Evolutionary conservation across 306 rosid genomes (phyloP), one percentile per base, ranked within the genome.

Genomic region (Rosa chinensis): DNA sequence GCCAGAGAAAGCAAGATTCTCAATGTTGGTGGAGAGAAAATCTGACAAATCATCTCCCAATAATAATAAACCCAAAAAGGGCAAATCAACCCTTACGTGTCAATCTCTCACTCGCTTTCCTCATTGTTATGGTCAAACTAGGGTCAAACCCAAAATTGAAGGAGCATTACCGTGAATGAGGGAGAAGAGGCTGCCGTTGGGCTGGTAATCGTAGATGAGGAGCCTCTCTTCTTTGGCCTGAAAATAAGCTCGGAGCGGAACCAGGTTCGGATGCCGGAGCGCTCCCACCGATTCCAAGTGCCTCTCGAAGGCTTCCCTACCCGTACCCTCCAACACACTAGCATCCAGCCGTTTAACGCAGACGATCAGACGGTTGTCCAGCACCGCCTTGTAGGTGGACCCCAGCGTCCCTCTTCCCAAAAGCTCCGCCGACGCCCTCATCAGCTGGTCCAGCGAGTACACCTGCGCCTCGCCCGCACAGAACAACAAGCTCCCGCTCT

Each of bases 231-330:
- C 92, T 77, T 89, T 89, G 69, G 96, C 97, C 77, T 92, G 98
- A 76, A 94, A 94, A 78, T 84, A 94, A 12, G 98, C 98, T 63
- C 96, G 79, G 0, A 94, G 84, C 0, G 98, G 93, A 21, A 94
- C 96, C 88, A 94, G 48, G 85, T 94, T 94, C 0, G 98, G 97
- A 32, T 92, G 97, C n/a, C 98, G 83, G 70, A 94, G 90, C 1
- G 90, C 97, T 21, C 94, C 97, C 11, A 94, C 97, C 1, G 98
- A 73, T 77, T 92, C 98, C 98, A 94, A 87, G 81, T 94, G 98
- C 14, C 87, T 77, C 82, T 94, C 93, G 52, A 89, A 94, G 35
- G 74, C 84, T 10, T 92, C 92, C 74, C 88, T 84, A 10, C 76
- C 79, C 6, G 92, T 84, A 18, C 81, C 82, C 4, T 42, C 87